phyloP scores from a whole-genome alignment of 768 basidiomycete species.

The Phaffia tasmanica region DNA sequence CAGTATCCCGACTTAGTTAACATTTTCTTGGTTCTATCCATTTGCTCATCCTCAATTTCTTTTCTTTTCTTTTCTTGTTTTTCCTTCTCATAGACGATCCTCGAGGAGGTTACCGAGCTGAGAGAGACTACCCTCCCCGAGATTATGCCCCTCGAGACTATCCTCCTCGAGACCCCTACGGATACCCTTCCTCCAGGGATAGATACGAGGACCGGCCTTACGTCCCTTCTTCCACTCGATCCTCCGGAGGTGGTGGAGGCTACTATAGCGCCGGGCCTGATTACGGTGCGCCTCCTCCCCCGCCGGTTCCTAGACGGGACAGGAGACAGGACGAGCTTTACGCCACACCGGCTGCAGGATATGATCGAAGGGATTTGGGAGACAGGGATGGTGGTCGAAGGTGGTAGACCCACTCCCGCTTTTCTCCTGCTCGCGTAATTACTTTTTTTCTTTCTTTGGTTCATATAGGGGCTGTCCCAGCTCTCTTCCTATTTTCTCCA shows the following conservation, averaged over 20 bases:
- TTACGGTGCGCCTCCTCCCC: constrained; percentile 13
- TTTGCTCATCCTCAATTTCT: neutral
- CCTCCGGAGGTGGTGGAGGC: neutral
- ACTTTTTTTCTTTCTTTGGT: too few relatives aligned
- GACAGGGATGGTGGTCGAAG: constrained; percentile 3
- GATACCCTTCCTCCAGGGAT: too few relatives aligned
- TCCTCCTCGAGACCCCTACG: constrained; percentile 7
- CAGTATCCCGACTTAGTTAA: too few relatives aligned
- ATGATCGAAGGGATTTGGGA: constrained; percentile 1
- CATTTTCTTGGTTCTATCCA: neutral
- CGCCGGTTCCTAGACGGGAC: constrained; percentile 1
- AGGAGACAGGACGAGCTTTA: constrained; percentile 16
- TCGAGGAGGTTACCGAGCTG: too few relatives aligned
- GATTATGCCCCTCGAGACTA: neutral
- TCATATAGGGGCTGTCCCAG: too few relatives aligned
- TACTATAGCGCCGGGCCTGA: constrained; percentile 5
- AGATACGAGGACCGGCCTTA: constrained; percentile 21
- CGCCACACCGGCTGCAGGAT: constrained; percentile 21
- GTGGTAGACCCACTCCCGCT: constrained; percentile 6
- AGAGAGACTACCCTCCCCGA: too few relatives aligned
- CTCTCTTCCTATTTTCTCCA: too few relatives aligned
- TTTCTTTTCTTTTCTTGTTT: too few relatives aligned
- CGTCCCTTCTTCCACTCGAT: neutral
- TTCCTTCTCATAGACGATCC: constrained; percentile 2
- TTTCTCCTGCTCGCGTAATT: too few relatives aligned